phyloP scores from a whole-genome alignment of 1,284 basidiomycete species.

The Rhodofomes roseus region DNA sequence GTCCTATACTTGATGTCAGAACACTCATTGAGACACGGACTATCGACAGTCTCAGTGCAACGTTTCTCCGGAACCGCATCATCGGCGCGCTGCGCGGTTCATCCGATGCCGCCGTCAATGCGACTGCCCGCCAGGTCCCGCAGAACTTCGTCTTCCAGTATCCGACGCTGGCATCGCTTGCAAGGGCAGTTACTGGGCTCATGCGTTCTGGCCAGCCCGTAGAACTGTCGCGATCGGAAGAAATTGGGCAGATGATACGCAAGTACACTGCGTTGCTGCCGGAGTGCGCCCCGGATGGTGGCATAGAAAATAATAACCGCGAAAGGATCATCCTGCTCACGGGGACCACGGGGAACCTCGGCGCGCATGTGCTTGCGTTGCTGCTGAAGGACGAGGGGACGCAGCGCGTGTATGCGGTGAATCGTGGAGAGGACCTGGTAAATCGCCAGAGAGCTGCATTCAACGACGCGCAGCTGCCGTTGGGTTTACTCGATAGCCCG shows the following conservation, averaged over 20 bases:
- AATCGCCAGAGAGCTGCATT: constrained; percentile 30
- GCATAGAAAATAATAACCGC: too few relatives aligned
- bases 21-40: neutral
- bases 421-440: constrained; percentile 19
- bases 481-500: too few relatives aligned
- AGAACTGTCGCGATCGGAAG: constrained; percentile 9
- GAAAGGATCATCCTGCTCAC: constrained; percentile 13
- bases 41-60: constrained; percentile 33
- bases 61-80: constrained; percentile 37
- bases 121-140: constrained; percentile 19
- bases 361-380: constrained; percentile 12
- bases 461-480: too few relatives aligned
- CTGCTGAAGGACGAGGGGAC: constrained; percentile 3
- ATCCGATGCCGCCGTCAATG: constrained; percentile 13
- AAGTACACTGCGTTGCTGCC: constrained; percentile 22
- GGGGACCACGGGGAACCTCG: constrained; percentile 15
- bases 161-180: constrained; percentile 24
- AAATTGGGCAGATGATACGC: constrained; percentile 24
- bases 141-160: constrained; percentile 32
- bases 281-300: neutral
- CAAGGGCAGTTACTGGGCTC: constrained; percentile 5
- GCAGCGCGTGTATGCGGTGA: constrained; percentile 13
- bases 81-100: constrained; percentile 29
- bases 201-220: neutral
- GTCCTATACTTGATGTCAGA: neutral